These are phyloP conservation scores for Corylus heterophylla DNA, from an alignment of 306 rosid species.

Conservation along the genomic window DNA sequence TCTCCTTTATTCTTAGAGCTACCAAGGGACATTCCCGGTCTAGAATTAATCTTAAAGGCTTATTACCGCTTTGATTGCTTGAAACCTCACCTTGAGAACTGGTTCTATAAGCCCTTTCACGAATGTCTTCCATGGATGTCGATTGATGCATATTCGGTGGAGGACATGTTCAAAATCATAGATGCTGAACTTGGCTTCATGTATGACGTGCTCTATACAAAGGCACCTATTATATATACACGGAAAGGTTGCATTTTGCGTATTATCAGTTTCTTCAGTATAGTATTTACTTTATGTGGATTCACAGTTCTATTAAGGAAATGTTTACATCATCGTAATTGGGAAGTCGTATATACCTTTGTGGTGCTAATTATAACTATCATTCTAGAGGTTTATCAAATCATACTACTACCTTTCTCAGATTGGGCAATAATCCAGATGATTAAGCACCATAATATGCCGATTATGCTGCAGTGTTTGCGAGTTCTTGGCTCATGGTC, in stretches of 20 bases:
- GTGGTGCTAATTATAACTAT: slow-evolving; percentile 48
- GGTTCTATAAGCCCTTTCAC: slow-evolving; percentile 49
- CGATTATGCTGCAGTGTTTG: slow-evolving; percentile 36
- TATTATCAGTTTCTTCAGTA: slow-evolving; percentile 36
- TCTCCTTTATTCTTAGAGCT: slow-evolving; percentile 43
- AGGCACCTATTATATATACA: slow-evolving; percentile 54
- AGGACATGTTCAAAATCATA: slow-evolving; percentile 48
- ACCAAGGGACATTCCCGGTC: slow-evolving; percentile 41
- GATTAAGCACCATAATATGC: slow-evolving; percentile 42
- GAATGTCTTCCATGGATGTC: slow-evolving; percentile 47
- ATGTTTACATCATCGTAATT: slow-evolving; percentile 14
- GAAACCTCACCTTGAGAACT: slow-evolving; percentile 60
- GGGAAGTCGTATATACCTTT: slow-evolving; percentile 34
- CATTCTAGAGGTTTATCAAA: slow-evolving; percentile 58
- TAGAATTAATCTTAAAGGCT: slow-evolving; percentile 56
- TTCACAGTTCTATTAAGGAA: slow-evolving; percentile 31
- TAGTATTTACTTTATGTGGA: slow-evolving; percentile 34
- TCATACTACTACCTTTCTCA: slow-evolving; percentile 48
- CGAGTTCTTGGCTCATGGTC: slow-evolving; percentile 40
- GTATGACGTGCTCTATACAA: slow-evolving; percentile 72
- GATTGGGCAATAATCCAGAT: slow-evolving; percentile 62
- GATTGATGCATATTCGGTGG: slow-evolving; percentile 29
- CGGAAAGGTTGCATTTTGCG: slow-evolving; percentile 52
- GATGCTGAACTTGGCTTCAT: slow-evolving; percentile 66
- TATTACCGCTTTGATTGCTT: slow-evolving; percentile 59